Base-by-base conservation (phyloP, 495 filamentous ascomycete species). In the Aspergillus baeticus region DNA sequence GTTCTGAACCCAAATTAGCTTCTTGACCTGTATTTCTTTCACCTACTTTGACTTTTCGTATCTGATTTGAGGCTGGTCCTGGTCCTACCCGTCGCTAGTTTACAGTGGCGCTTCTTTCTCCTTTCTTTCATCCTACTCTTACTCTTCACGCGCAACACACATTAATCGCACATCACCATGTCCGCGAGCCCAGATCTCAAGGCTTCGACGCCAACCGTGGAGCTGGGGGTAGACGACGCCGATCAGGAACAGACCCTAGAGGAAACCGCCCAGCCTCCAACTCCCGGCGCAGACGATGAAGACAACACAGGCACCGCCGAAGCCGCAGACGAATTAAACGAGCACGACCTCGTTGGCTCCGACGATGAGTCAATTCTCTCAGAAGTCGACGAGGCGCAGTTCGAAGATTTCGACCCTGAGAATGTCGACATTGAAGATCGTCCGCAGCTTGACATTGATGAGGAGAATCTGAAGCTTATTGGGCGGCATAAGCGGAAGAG, bases 311-410 rank as follows among this genome's bases (percentile, higher is more conserved):
- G 57, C 42, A 39, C 52, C 41, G 44, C 41, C n/a, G 50, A 31
- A 34, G 45, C 55, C n/a, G 49, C 55, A 15, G 50, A 63, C 5
- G 44, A 59, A 33, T 13, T 35, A 8, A 26, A 47, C 10, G 63
- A 65, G 13, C 61, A 67, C 7, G 64, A 62, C 37, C 61, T 51
- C 10, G 69, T 72, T n/a, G 77, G 71, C n/a, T 88, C 87, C 1
- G 91, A 92, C 61, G 83, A 88, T 57, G 90, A 93, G 31, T 91
- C 89, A n/a, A 83, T 89, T 50, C 83, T 96, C 14, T 97, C 92
- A 10, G 94, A 98, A 69, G 87, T 98, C 62, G 95, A 98, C 70
- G 94, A 98, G 67, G 88, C 87, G 42, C 87, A 95, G 68, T 96
- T 99, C 71, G 87, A 89, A 42, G 85, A 96, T 61, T 96, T 96